Evolutionary conservation across 2,329 filamentous ascomycete genomes (phyloP).

Genomic region (Hypoxylon sp.): DNA sequence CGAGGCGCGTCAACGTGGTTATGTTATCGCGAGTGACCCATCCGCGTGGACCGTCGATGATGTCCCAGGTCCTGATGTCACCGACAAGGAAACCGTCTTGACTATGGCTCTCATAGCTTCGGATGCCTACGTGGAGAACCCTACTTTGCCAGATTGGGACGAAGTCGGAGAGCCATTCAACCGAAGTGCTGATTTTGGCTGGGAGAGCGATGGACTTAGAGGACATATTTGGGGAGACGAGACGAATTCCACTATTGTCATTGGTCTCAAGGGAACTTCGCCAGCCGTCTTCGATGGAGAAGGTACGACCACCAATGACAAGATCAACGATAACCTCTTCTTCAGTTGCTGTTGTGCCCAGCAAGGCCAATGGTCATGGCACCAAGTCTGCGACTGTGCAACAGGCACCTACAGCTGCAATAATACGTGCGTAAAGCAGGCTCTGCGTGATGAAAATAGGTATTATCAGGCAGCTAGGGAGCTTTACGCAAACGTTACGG

Average conservation of each 20-base stretch:
- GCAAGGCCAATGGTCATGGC: slow-evolving; percentile 90
- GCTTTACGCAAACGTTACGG: slow-evolving; percentile 92
- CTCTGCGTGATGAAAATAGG: slow-evolving; percentile 83
- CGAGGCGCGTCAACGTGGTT: slow-evolving; percentile 76
- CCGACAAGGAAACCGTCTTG: slow-evolving; percentile 85
- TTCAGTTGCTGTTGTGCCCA: slow-evolving; percentile 98
- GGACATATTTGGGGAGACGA: slow-evolving; percentile 94
- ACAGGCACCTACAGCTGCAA: slow-evolving; percentile 91
- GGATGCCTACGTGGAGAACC: slow-evolving; percentile 85
- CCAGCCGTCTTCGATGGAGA: slow-evolving; percentile 95
- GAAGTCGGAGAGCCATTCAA: slow-evolving; percentile 85
- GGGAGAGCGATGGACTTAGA: slow-evolving; percentile 88
- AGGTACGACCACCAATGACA: slow-evolving; percentile 96
- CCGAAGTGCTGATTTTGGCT: slow-evolving; percentile 89
- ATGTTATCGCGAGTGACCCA: slow-evolving; percentile 74
- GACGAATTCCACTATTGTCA: slow-evolving; percentile 86
- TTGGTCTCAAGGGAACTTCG: slow-evolving; percentile 92
- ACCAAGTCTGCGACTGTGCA: slow-evolving; percentile 93
- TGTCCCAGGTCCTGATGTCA: slow-evolving; percentile 81
- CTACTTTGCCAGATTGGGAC: slow-evolving; percentile 82
- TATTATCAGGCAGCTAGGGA: slow-evolving; percentile 93
- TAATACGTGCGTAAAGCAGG: slow-evolving; percentile 84
- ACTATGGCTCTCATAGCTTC: slow-evolving; percentile 89
- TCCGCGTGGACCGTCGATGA: slow-evolving; percentile 88
- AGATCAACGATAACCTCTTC: slow-evolving; percentile 96